A percentile compares a stretch with the other conserved stretches of the same genome.
phyloP scores from a whole-genome alignment of 2,329 filamentous ascomycete species.

The Alternaria postmessia region DNA sequence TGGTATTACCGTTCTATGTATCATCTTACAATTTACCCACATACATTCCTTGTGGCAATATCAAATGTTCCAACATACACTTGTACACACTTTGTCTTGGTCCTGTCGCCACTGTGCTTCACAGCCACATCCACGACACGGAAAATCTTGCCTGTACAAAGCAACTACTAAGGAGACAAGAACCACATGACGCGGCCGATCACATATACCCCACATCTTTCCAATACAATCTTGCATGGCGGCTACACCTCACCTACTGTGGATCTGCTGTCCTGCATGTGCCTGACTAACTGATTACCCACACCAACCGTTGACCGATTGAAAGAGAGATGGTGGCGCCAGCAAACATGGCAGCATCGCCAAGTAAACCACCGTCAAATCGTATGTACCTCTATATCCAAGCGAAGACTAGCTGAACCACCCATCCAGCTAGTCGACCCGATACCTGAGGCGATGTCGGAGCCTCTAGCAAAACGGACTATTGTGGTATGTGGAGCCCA shows the following conservation, averaged over 20 bases:
- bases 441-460: neutral
- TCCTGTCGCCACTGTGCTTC: neutral
- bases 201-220: slow-evolving; percentile 26
- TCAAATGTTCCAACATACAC: neutral
- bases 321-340: neutral
- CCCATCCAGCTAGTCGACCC: neutral
- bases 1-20: slow-evolving; percentile 49
- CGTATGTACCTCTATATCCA: neutral
- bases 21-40: slow-evolving; percentile 22
- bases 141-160: slow-evolving; percentile 25
- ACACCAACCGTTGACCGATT: neutral
- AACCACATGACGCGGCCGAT: slow-evolving; percentile 14
- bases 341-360: neutral
- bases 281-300: neutral
- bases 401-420: neutral
- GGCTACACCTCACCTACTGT: neutral
- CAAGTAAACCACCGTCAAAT: neutral
- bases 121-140: neutral
- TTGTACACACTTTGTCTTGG: neutral
- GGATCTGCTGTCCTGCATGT: slow-evolving; percentile 2
- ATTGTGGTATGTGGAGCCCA: neutral
- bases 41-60: slow-evolving; percentile 7
- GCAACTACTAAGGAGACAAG: neutral
- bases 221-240: slow-evolving; percentile 8
- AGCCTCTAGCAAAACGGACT: neutral